Conservation (phyloP, 106 monocot species). For the Cymbidium sinense region DNA sequence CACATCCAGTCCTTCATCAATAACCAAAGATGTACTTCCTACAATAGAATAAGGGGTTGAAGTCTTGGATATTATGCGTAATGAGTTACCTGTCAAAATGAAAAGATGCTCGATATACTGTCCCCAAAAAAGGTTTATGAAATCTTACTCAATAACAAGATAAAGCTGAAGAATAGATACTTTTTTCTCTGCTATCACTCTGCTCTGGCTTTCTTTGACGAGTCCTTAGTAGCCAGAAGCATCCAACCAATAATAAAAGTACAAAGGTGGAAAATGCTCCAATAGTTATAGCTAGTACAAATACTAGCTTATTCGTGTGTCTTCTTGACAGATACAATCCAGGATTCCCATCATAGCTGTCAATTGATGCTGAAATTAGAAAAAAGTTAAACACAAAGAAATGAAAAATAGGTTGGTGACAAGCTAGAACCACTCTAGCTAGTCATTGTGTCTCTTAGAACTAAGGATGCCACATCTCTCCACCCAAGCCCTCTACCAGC, state of each 20-base stretch:
- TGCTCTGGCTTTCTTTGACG: conserved; percentile 5
- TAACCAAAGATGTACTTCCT: conserved; percentile 23
- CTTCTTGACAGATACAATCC: conserved; percentile 5
- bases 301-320: conserved; percentile 1
- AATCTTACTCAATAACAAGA: neutral
- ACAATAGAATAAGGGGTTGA: conserved; percentile 19
- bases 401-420: neutral
- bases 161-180: conserved; percentile 11
- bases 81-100: conserved; percentile 16
- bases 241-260: conserved; percentile 16
- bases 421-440: too few species aligned
- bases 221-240: conserved; percentile 14
- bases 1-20: conserved; percentile 23
- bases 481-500: neutral
- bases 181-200: conserved; percentile 5
- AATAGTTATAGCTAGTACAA: conserved; percentile 8
- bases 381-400: neutral
- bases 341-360: conserved; percentile 28
- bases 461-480: neutral
- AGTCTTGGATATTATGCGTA: conserved; percentile 24
- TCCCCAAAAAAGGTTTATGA: neutral
- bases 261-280: conserved; percentile 8
- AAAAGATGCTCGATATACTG: neutral
- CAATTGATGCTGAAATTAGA: conserved; percentile 1
- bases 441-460: neutral